A percentile compares a stretch with the other conserved stretches of the same genome.
Evolutionary conservation across 257 asterid species (phyloP).

Genomic region (Paraleonurus japonicus): DNA sequence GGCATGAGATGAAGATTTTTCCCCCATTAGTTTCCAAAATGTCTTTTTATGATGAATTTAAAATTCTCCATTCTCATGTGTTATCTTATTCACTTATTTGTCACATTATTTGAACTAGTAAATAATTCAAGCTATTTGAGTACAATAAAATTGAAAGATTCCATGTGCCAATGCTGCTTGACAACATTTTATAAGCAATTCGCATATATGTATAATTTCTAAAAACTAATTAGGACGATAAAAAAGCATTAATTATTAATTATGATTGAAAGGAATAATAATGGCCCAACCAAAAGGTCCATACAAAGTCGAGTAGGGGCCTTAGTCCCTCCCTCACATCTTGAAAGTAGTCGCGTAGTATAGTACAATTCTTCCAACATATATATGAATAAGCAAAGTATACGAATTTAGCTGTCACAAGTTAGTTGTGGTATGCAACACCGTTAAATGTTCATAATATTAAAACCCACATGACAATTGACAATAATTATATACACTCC

Average conservation of each 20-base stretch:
- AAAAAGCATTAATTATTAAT: not conserved
- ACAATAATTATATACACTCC: too few relatives aligned
- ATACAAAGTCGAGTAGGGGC: constrained; percentile 24
- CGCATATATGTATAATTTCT: not conserved
- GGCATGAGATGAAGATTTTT: not conserved
- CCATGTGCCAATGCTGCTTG: not conserved
- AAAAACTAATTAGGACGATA: not conserved
- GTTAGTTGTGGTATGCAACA: constrained; percentile 19
- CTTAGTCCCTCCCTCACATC: constrained; percentile 6
- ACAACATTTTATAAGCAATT: not conserved
- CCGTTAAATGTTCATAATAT: not conserved
- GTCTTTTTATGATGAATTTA: not conserved
- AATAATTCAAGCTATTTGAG: not conserved
- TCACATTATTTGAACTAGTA: not conserved
- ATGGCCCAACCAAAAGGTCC: not conserved
- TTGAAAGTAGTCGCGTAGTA: not conserved
- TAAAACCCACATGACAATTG: not conserved
- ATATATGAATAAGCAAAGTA: not conserved
- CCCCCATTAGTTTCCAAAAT: not conserved
- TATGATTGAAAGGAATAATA: not conserved
- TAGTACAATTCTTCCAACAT: not conserved
- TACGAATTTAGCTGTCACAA: constrained; percentile 19
- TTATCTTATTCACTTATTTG: not conserved
- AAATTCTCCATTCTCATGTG: not conserved
- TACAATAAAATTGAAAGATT: not conserved